Evolutionary conservation across 1,139 yeast genomes (phyloP).

Genomic region (Candida labiduridarum): DNA sequence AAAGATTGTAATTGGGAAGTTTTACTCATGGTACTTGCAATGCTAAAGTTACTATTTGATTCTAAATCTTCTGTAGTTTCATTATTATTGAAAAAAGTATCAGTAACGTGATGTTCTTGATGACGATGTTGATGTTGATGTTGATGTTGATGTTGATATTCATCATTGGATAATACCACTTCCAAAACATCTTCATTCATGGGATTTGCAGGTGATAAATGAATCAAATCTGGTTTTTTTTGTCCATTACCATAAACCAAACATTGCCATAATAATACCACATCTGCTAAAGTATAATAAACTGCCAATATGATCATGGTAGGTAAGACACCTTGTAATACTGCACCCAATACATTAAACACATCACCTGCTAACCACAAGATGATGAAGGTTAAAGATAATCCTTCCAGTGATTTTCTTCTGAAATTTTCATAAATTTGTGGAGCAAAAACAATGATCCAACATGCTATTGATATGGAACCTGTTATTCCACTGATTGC

Average conservation of each 20-base stretch:
- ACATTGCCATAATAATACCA: slow-evolving; percentile 80
- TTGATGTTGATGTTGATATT: slow-evolving; percentile 20
- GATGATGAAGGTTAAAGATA: slow-evolving; percentile 77
- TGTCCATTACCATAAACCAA: slow-evolving; percentile 64
- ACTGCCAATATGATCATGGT: slow-evolving; percentile 91
- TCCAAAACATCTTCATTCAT: slow-evolving; percentile 67
- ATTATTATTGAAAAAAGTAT: slow-evolving; percentile 4
- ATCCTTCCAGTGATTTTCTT: slow-evolving; percentile 83
- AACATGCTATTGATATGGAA: slow-evolving; percentile 91
- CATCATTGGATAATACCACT: slow-evolving; percentile 51
- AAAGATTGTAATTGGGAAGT: slow-evolving; percentile 24
- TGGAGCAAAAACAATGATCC: slow-evolving; percentile 98
- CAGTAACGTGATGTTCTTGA: slow-evolving; percentile 12
- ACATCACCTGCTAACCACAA: slow-evolving; percentile 91
- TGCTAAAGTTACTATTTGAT: slow-evolving; percentile 2
- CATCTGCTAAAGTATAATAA: slow-evolving; percentile 89
- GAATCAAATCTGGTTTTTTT: slow-evolving; percentile 61
- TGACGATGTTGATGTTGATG: too few species aligned
- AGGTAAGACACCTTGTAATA: slow-evolving; percentile 84
- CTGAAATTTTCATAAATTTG: slow-evolving; percentile 90
- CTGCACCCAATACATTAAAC: slow-evolving; percentile 86
- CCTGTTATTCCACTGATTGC: slow-evolving; percentile 88
- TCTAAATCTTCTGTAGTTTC: slow-evolving; percentile 11
- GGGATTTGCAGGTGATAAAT: slow-evolving; percentile 89
- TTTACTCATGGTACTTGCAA: slow-evolving; percentile 11